Base-by-base conservation (phyloP, 208 protist species). In the Crithidia acanthocephali region DNA sequence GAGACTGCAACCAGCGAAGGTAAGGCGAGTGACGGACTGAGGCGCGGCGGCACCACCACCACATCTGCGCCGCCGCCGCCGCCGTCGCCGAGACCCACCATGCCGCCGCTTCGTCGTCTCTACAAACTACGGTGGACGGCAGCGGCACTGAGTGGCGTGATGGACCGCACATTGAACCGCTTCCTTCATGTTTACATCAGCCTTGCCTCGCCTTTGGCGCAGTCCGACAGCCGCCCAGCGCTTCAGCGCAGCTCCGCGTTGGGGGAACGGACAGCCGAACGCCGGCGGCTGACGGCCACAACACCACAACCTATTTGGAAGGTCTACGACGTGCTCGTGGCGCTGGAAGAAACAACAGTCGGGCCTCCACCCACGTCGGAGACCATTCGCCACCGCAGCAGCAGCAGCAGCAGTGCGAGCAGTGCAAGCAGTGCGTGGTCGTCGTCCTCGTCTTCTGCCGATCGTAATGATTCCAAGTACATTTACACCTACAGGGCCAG, bases 171-270 rank as follows among this genome's bases (percentile, higher is more conserved):
- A 40, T 68, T 89, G 37, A 89, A 89, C 27, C 88, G 88, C 30
- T 94, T 94, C 65, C 59, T 83, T 11, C 75, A 83, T 32, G 67
- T 90, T 23, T 78, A 83, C 37, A 56, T 94, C 57, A 89, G 84
- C 67, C 75, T 94, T 42, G 81, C 80, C 47, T 91, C 85, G 0
- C 88, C 88, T 9, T 70, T 85, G 20, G 15, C 25, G 22, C 22
- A 55, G 0, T 16, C 37, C 2, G 37, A 30, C n/a, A n/a, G n/a
- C n/a, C n/a, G n/a, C n/a, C n/a, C n/a, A n/a, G n/a, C n/a, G n/a
- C n/a, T 28, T 1, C 23, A 55, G 10, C 23, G 44, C 18, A 13
- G 35, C 5, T 11, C 5, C 35, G 35, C 35, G 8, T 13, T 40
- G 35, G 35, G 35, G 11, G 35, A 5, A 11, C 35, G 35, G 35